Percentiles rank a stretch among this genome's conserved stretches.
Conservation (phyloP, 2,329 filamentous ascomycete species). For the Trichoderma sp. region DNA sequence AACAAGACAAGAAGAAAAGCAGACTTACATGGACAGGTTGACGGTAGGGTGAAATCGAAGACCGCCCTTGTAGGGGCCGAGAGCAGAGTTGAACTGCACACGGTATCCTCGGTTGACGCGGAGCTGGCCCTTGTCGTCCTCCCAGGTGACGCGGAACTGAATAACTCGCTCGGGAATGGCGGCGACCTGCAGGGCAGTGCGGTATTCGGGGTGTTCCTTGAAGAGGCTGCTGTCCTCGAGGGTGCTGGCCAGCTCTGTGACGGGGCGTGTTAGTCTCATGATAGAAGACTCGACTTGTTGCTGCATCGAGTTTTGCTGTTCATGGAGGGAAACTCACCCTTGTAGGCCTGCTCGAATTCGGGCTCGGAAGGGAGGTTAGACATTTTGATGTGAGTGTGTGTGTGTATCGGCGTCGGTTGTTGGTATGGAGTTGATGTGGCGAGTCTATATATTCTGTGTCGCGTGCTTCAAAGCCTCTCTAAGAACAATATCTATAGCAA, state of each 20-base stretch:
- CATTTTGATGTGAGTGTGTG: conserved; percentile 50
- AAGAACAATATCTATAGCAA: not conserved
- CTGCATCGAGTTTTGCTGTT: not conserved
- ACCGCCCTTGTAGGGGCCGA: conserved; percentile 97
- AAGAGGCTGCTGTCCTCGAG: conserved; percentile 94
- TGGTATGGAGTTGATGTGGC: not conserved
- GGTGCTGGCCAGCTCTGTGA: conserved; percentile 83
- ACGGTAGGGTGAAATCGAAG: conserved; percentile 91
- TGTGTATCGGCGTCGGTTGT: not conserved
- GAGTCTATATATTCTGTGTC: not conserved
- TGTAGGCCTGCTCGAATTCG: conserved; percentile 98
- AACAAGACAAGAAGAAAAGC: not conserved
- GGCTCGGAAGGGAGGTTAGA: conserved; percentile 84
- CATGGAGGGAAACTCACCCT: conserved; percentile 58
- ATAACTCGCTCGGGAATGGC: conserved; percentile 92
- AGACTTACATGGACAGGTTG: conserved; percentile 62
- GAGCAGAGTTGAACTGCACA: conserved; percentile 97
- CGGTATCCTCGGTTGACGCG: conserved; percentile 95
- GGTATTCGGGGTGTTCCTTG: conserved; percentile 91
- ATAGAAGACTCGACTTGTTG: not conserved
- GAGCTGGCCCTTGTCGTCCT: conserved; percentile 84
- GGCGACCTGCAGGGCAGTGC: conserved; percentile 81
- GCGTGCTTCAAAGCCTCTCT: not conserved
- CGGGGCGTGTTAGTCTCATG: not conserved
- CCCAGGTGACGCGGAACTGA: conserved; percentile 97